A percentile compares a stretch with the other conserved stretches of the same genome.
Evolutionary conservation across 2,329 filamentous ascomycete species (phyloP).

Genomic region (Pseudogymnoascus verrucosus): DNA sequence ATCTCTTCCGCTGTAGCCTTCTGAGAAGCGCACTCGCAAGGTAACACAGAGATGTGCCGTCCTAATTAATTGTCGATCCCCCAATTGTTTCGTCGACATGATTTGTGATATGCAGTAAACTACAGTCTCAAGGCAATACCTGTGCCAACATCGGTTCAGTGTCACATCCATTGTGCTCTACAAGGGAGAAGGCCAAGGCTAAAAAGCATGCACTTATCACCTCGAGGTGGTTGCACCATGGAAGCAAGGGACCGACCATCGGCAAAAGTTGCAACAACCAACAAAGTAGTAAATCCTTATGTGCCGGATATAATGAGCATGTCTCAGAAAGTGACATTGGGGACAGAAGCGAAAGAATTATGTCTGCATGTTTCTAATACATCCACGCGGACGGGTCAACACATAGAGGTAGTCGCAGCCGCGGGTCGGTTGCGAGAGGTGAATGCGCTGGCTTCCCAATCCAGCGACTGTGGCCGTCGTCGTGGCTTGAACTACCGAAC

Average conservation of each 20-base stretch:
- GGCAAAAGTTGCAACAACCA: background rate
- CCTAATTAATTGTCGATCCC: background rate
- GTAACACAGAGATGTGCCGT: background rate
- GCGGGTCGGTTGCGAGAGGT: background rate
- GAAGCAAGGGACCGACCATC: background rate
- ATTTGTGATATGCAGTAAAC: background rate
- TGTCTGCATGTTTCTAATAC: background rate
- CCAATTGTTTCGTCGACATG: background rate
- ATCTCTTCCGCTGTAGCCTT: background rate
- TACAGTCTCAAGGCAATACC: background rate
- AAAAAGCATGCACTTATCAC: background rate
- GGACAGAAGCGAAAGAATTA: background rate
- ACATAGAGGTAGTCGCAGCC: background rate
- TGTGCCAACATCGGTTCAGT: background rate
- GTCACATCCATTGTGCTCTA: background rate
- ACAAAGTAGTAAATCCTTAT: background rate
- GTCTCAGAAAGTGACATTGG: conserved; percentile 1
- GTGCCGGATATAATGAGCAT: background rate
- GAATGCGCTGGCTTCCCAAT: background rate
- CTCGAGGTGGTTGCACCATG: background rate
- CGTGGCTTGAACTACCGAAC: background rate
- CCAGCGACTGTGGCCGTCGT: background rate
- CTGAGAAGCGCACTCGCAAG: background rate
- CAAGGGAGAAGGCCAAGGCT: background rate
- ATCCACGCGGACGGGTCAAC: background rate